Evolutionary conservation across 352 stramenopile species (phyloP), one percentile per base, ranked within the genome.

Genomic region (Globisporangium viniferum): DNA sequence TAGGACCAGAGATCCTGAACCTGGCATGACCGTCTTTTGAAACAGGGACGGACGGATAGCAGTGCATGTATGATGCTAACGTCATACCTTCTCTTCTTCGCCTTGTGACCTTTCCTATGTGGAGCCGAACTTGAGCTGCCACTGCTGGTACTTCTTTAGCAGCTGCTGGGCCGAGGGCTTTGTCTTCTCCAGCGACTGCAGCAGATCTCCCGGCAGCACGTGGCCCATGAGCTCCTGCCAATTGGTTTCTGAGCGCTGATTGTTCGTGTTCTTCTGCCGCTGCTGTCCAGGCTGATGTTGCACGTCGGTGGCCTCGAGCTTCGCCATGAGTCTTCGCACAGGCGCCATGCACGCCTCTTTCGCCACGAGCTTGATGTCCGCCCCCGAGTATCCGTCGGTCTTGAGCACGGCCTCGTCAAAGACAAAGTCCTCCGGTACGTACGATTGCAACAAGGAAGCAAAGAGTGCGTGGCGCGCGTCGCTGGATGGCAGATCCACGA

Each of bases 281-380:
- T 24, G 31, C 0, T 41, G 55, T 14, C 15, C 29, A 4, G 39
- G 39, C 39, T 35, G 15, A 2, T 46, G 29, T 4, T 24, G 22
- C 29, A 69, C 31, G 22, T 90, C 81, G 0, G 78, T 65, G 1
- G 74, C 46, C 56, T 95, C 88, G 1, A 95, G 64, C 33, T 82
- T 78, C 8, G 69, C 67, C 78, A 95, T 91, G 15, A 95, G 75
- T 0, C 88, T 70, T 2, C 88, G 72, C 12, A 95, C 86, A 0
- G 88, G 88, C 22, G 82, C 84, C 88, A 95, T 95, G 59, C 83
- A 93, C 35, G 87, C 80, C 70, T 95, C 88, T 72, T 95, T 95
- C 6, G 88, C 80, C 3, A 95, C 87, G 29, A 95, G 75, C 56
- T 94, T 94, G 65, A 95, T 93, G 59, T 95, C 88, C 0, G 88